phyloP scores from a whole-genome alignment of 306 rosid genomes.

The Potentilla sterilis region DNA sequence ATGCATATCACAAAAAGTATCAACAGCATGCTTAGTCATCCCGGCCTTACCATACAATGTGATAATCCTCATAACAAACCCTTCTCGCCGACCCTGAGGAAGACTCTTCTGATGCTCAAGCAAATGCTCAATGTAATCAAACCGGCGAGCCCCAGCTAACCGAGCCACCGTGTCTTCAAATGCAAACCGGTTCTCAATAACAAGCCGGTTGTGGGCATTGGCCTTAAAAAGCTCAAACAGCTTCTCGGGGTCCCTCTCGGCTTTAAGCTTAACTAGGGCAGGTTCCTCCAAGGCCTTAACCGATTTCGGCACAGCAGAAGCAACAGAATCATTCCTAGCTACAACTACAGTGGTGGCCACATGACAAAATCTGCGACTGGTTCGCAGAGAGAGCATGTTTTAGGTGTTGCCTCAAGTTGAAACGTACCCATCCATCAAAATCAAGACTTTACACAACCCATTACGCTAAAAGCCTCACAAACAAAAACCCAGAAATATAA shows the following conservation, averaged over 20 bases:
- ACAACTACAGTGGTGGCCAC: slow-evolving; percentile 21
- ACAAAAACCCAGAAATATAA: neutral
- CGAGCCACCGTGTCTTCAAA: slow-evolving; percentile 68
- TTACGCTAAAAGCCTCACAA: slow-evolving; percentile 1
- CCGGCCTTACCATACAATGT: slow-evolving; percentile 70
- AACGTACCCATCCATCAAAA: slow-evolving; percentile 44
- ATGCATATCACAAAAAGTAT: slow-evolving; percentile 59
- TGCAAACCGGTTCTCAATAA: slow-evolving; percentile 59
- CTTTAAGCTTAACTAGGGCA: slow-evolving; percentile 51
- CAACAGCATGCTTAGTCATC: slow-evolving; percentile 57
- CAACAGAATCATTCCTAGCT: slow-evolving; percentile 21
- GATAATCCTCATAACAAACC: slow-evolving; percentile 64
- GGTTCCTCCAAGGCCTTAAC: slow-evolving; percentile 45
- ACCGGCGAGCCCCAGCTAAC: slow-evolving; percentile 65
- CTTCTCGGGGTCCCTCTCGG: slow-evolving; percentile 60
- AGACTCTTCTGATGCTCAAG: slow-evolving; percentile 71
- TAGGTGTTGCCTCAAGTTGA: slow-evolving; percentile 26
- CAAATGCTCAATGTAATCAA: slow-evolving; percentile 59
- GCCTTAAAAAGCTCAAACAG: slow-evolving; percentile 58
- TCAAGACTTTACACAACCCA: slow-evolving; percentile 21
- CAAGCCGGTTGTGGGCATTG: slow-evolving; percentile 62
- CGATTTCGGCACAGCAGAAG: slow-evolving; percentile 14
- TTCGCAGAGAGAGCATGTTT: slow-evolving; percentile 76
- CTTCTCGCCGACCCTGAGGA: slow-evolving; percentile 73
- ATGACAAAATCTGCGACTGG: slow-evolving; percentile 56